phyloP scores from a whole-genome alignment of 2,329 filamentous ascomycete species.

The Pestalotiopsis sp. region DNA sequence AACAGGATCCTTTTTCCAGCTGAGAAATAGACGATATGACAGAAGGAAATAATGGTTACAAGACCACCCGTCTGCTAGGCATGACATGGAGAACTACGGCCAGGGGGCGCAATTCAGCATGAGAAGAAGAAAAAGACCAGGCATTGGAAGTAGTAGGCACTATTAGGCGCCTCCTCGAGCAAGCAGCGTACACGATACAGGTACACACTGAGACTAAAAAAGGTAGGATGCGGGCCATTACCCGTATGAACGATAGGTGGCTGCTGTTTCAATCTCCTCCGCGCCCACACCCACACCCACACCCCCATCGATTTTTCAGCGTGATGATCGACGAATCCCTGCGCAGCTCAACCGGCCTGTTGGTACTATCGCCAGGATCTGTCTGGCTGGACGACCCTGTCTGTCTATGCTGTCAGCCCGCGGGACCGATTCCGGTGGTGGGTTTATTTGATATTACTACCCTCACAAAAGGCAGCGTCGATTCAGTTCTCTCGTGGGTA shows the following conservation, averaged over 20 bases:
- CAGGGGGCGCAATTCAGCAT: too few relatives aligned
- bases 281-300: neutral
- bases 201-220: neutral
- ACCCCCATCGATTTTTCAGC: neutral
- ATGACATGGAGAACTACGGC: neutral
- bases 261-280: neutral
- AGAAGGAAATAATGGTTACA: neutral
- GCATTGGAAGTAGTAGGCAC: too few relatives aligned
- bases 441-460: neutral
- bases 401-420: neutral
- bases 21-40: neutral
- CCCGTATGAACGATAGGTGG: neutral
- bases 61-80: neutral
- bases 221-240: neutral
- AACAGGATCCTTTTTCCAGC: neutral
- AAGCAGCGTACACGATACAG: too few relatives aligned
- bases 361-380: conserved; percentile 2
- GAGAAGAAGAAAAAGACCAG: too few relatives aligned
- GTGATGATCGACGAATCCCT: conserved; percentile 8
- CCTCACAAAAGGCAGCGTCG: too few relatives aligned
- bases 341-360: conserved; percentile 13
- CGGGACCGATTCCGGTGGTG: neutral
- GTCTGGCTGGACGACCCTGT: neutral
- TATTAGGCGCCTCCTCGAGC: too few relatives aligned
- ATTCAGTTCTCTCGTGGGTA: too few relatives aligned